Percentiles rank a stretch among this genome's conserved stretches.
Conservation (phyloP, 495 filamentous ascomycete species). For the Annulohypoxylon nitens region DNA sequence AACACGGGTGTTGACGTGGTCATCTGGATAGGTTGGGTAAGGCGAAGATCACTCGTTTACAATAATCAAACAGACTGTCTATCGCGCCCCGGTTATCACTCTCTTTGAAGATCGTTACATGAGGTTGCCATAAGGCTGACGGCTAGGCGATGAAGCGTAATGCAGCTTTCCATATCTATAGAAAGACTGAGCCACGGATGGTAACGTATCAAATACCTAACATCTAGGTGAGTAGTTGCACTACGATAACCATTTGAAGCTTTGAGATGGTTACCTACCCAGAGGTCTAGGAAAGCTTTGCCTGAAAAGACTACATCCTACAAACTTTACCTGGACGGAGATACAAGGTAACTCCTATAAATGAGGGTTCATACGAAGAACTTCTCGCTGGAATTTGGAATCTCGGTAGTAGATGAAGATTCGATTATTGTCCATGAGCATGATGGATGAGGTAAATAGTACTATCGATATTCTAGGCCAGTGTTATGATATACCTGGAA, state of each 20-base stretch:
- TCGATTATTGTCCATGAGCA: neutral
- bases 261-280: too few relatives aligned
- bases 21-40: neutral
- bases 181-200: neutral
- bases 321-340: too few relatives aligned
- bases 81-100: neutral
- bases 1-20: constrained; percentile 43
- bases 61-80: constrained; percentile 13
- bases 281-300: too few relatives aligned
- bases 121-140: constrained; percentile 24
- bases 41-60: neutral
- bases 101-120: neutral
- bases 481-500: neutral
- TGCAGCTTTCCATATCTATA: constrained; percentile 1
- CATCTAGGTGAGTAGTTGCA: neutral
- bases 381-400: too few relatives aligned
- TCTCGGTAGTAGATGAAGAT: too few relatives aligned
- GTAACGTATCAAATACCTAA: neutral
- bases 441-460: neutral
- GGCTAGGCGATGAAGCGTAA: constrained; percentile 20
- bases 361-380: too few relatives aligned
- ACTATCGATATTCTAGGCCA: neutral
- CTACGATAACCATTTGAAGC: neutral
- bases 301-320: too few relatives aligned
- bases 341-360: too few relatives aligned